Evolutionary conservation across 169 alveolate genomes (phyloP).

Genomic region (Cryptosporidium bovis): DNA sequence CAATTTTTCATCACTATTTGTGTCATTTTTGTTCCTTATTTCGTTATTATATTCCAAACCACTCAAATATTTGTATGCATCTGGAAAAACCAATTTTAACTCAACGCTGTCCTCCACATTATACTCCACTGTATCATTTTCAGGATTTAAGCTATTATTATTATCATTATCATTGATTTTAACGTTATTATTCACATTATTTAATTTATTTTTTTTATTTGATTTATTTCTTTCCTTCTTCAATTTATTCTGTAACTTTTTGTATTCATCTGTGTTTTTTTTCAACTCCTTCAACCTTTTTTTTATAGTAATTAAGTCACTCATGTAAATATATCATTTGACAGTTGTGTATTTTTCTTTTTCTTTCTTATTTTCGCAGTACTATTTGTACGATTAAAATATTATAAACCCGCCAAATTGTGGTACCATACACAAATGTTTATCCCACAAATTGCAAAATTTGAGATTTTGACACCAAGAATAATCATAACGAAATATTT

Average conservation of each 20-base stretch:
- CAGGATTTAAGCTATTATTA: not conserved
- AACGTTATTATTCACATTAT: no score
- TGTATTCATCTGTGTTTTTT: not conserved
- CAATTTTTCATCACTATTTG: not conserved
- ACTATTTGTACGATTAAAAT: no score
- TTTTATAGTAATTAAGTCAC: not conserved
- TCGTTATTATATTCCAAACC: slow-evolving; percentile 6
- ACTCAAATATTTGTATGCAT: slow-evolving; percentile 27
- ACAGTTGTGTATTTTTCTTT: not conserved
- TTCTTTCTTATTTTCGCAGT: not conserved
- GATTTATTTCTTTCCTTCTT: not conserved
- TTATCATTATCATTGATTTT: not conserved
- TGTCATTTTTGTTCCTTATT: not conserved
- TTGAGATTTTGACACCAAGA: not conserved
- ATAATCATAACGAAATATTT: not conserved
- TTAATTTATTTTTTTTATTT: not conserved
- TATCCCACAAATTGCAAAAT: no score
- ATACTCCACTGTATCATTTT: slow-evolving; percentile 1
- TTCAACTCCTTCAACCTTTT: not conserved
- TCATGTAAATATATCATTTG: not conserved
- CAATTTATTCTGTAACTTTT: not conserved
- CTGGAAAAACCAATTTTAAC: slow-evolving; percentile 18
- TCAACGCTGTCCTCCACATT: slow-evolving; percentile 13
- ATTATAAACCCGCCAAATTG: no score
- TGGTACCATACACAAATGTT: no score